Percentiles rank a stretch among this genome's conserved stretches.
Evolutionary conservation across 305 asterid species (phyloP).

Genomic region (Rubia peregrina): DNA sequence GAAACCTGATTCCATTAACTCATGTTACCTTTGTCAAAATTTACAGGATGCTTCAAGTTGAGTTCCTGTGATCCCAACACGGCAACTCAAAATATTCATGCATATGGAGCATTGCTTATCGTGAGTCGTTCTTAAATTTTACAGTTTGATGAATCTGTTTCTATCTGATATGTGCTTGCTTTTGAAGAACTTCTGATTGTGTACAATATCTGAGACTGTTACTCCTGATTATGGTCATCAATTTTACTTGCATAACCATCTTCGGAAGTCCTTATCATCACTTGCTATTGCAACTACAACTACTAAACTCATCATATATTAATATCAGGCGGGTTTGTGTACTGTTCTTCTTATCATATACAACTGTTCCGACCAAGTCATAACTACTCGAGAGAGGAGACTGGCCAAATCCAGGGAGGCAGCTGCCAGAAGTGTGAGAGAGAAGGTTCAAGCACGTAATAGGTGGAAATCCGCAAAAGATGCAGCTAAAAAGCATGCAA

Average conservation of each 20-base stretch:
- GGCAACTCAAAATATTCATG: constrained; percentile 77
- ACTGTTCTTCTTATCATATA: constrained; percentile 70
- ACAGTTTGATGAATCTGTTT: neutral
- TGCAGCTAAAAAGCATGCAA: constrained; percentile 72
- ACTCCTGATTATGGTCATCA: neutral
- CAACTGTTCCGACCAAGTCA: constrained; percentile 79
- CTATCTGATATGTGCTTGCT: neutral
- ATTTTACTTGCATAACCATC: constrained; percentile 1
- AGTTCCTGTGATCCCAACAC: constrained; percentile 62
- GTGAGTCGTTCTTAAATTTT: constrained; percentile 40
- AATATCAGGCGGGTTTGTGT: constrained; percentile 66
- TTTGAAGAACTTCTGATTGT: neutral
- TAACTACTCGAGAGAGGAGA: constrained; percentile 75
- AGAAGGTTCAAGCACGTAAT: constrained; percentile 69
- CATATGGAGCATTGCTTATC: constrained; percentile 83
- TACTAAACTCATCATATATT: neutral
- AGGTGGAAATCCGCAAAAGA: constrained; percentile 85
- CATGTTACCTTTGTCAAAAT: constrained; percentile 9
- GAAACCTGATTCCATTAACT: constrained; percentile 3
- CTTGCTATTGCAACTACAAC: constrained; percentile 1
- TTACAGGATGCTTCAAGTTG: constrained; percentile 75
- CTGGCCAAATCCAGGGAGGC: constrained; percentile 79
- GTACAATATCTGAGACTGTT: neutral
- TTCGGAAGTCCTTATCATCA: constrained; percentile 9
- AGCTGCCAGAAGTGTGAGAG: constrained; percentile 72